Conservation (phyloP, 2,329 filamentous ascomycete genomes). For the Aspergillus sp. region DNA sequence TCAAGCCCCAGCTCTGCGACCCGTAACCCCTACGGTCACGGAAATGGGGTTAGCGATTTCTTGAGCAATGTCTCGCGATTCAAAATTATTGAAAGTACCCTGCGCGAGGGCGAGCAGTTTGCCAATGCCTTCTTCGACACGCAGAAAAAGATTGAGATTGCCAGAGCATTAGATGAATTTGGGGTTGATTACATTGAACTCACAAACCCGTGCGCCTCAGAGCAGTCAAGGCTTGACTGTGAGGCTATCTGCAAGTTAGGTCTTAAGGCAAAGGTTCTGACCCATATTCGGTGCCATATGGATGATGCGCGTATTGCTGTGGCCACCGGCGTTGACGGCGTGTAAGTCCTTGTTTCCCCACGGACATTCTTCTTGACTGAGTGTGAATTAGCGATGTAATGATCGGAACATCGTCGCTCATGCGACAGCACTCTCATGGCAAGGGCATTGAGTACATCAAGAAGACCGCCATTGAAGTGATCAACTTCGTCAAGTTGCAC, state of each 20-base stretch:
- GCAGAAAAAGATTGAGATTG: slow-evolving; percentile 78
- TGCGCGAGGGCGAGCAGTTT: slow-evolving; percentile 81
- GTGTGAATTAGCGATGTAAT: too few species aligned
- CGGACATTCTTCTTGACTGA: too few species aligned
- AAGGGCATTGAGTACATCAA: too few species aligned
- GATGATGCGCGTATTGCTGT: slow-evolving; percentile 79
- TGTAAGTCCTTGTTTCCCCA: slow-evolving; percentile 46
- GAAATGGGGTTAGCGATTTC: slow-evolving; percentile 66
- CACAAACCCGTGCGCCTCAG: slow-evolving; percentile 79
- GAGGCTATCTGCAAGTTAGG: slow-evolving; percentile 92
- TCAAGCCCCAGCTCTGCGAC: slow-evolving; percentile 39
- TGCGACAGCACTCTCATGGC: too few species aligned
- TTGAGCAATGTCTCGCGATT: slow-evolving; percentile 71
- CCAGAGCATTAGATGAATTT: slow-evolving; percentile 74
- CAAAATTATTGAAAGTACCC: slow-evolving; percentile 78
- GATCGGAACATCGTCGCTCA: too few species aligned
- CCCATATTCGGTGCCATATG: slow-evolving; percentile 81
- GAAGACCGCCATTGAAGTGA: too few species aligned
- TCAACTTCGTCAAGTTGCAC: too few species aligned
- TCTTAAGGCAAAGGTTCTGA: slow-evolving; percentile 69
- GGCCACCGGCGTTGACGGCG: slow-evolving; percentile 77
- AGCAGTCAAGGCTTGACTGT: slow-evolving; percentile 83
- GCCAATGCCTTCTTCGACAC: slow-evolving; percentile 67
- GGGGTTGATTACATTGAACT: slow-evolving; percentile 92
- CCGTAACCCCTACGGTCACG: slow-evolving; percentile 50